Evolutionary conservation across 2,329 filamentous ascomycete species (phyloP), one percentile per base, ranked within the genome.

Genomic region (Trichoderma sp.): DNA sequence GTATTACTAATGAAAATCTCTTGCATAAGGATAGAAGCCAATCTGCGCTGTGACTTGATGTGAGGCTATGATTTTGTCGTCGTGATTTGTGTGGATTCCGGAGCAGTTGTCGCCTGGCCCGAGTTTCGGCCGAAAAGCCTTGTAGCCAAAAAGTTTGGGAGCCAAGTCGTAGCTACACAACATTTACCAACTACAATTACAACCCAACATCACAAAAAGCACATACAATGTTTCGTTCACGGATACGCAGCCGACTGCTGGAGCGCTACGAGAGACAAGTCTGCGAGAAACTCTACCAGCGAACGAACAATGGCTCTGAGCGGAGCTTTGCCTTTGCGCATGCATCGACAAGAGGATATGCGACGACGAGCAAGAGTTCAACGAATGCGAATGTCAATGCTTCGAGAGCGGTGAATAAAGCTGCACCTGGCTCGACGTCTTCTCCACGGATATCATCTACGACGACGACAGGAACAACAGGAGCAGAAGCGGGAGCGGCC

Each of bases 121-220:
- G 62, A 66, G 63, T 61, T 71, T 67, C 63, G 62, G 57, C 70
- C 62, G 63, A 67, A 30, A 43, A 30, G 64, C 17, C 36, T 23
- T n/a, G 6, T 3, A 2, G 4, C 20, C 11, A 50, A 68, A 68
- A 50, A 47, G 65, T 23, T 59, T 34, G 43, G n/a, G 17, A 34
- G 30, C 30, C 57, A 11, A n/a, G 3, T 13, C 26, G 26, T 15
- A 32, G 17, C 26, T 7, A 43, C 7, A 43, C 15, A 11, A 11
- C 0, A 13, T 50, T 23, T 36, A 20, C 4, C 20, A n/a, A 47
- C n/a, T 1, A 15, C 66, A 9, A 34, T 23, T 59, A 32, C 30
- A 15, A 8, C 17, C 0, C 17, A 34, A 5, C n/a, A 2, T 53
- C 1, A n/a, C 1, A 20, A n/a, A 12, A 26, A 59, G n/a, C n/a